phyloP scores from a whole-genome alignment of 805 yeast species.

The Brettanomyces sp. region DNA sequence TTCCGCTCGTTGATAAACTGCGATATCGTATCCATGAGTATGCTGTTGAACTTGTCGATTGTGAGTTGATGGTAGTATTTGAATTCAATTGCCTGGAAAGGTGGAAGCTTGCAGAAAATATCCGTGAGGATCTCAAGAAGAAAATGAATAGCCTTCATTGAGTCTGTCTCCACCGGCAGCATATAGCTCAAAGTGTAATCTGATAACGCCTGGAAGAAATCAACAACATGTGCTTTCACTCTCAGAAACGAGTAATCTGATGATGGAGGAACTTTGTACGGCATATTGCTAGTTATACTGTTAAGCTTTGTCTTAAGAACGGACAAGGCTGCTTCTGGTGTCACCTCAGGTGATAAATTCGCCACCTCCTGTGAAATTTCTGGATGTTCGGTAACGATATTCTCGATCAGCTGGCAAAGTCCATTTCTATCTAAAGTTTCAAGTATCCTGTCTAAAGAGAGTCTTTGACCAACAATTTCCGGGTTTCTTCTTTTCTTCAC shows the following conservation, averaged over 20 bases:
- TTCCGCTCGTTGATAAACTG: conserved; percentile 22
- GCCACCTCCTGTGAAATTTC: conserved; percentile 45
- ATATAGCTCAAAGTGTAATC: conserved; percentile 67
- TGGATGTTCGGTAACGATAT: conserved; percentile 52
- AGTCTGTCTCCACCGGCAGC: conserved; percentile 58
- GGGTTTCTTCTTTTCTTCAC: conserved; percentile 27
- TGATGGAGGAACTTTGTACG: conserved; percentile 64
- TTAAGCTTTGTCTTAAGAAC: conserved; percentile 39
- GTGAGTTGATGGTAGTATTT: conserved; percentile 32
- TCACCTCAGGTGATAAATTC: conserved; percentile 47
- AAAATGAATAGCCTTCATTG: conserved; percentile 47
- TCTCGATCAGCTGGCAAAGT: conserved; percentile 42
- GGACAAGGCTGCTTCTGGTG: conserved; percentile 40
- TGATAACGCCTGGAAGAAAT: conserved; percentile 59
- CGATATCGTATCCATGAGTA: conserved; percentile 17
- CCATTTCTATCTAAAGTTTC: conserved; percentile 57
- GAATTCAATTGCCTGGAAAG: conserved; percentile 49
- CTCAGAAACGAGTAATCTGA: conserved; percentile 73
- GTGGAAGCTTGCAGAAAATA: conserved; percentile 56
- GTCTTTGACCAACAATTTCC: conserved; percentile 43
- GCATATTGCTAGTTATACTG: conserved; percentile 42
- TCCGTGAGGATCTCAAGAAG: conserved; percentile 49
- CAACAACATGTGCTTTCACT: conserved; percentile 57
- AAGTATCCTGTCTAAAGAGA: conserved; percentile 55
- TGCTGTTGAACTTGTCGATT: conserved; percentile 24